phyloP scores from a whole-genome alignment of 2,329 filamentous ascomycete species.

The Venturia asperata region DNA sequence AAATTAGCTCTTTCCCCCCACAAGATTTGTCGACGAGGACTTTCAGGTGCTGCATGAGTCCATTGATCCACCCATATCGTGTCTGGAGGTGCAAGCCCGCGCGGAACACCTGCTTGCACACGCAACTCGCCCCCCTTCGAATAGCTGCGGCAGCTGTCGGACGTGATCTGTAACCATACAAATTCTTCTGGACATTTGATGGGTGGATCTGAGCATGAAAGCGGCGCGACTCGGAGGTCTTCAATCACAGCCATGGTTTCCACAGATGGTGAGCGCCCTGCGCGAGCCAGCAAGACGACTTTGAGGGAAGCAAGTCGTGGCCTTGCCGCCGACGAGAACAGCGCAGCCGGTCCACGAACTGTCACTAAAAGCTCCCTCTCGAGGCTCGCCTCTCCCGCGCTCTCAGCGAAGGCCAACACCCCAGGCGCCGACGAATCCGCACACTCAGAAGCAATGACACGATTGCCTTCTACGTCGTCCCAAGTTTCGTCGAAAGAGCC shows the following conservation, averaged over 20 bases:
- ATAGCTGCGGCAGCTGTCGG: background rate
- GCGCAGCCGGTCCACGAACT: background rate
- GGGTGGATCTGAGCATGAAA: conserved; percentile 16
- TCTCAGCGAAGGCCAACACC: conserved; percentile 10
- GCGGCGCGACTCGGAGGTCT: conserved; percentile 6
- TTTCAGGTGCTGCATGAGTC: background rate
- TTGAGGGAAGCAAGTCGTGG: conserved; percentile 16
- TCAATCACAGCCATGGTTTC: conserved; percentile 7
- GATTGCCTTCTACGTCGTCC: conserved; percentile 17
- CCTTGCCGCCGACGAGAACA: conserved; percentile 9
- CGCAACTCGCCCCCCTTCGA: background rate
- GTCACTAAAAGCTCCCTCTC: conserved; percentile 7
- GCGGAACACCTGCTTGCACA: background rate
- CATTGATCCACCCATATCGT: background rate
- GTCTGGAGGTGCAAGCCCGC: conserved; percentile 1
- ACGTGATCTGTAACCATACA: background rate
- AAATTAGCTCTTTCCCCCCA: background rate
- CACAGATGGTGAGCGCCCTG: conserved; percentile 13
- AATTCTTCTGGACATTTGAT: conserved; percentile 6
- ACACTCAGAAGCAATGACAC: conserved; percentile 18
- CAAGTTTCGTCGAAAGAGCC: conserved; percentile 15
- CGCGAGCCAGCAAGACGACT: conserved; percentile 9
- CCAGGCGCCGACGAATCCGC: conserved; percentile 14
- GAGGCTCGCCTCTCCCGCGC: conserved; percentile 12
- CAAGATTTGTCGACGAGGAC: background rate